Evolutionary conservation across 805 yeast species (phyloP), one percentile per base, ranked within the genome.

Genomic region (Starmerella etchellsii): DNA sequence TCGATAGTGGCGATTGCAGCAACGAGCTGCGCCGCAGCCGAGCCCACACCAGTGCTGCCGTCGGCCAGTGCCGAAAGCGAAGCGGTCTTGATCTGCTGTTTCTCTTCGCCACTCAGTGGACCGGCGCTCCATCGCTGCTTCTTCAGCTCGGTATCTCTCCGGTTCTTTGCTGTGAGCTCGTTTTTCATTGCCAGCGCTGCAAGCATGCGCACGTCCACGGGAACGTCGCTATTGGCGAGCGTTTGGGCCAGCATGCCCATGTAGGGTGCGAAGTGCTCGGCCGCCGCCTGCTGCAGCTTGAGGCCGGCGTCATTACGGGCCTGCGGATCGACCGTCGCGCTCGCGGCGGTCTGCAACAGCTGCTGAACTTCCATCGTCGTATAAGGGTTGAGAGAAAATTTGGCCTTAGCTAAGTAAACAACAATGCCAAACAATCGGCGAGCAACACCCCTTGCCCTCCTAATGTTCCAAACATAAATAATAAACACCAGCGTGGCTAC

Each of bases 1-100:
- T 91, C 98, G 42, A 88, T 82, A 48, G 79, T 88, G n/a, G 96
- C 98, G 53, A 91, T 82, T 10, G 96, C 94, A 26, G 97, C 94
- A 38, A 91, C 88, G 50, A 88, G 69, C 66, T 88, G 96, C 20
- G 98, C 95, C 21, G 88, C 79, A 23, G 94, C 71, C 43, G 77
- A 75, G 25, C 94, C 91, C 41, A 88, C 95, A 54, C 83, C 73
- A 49, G 74, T 81, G 53, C 76, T 74, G n/a, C 65, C 58, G 15
- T 81, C 69, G 41, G 78, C 59, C 41, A 91, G 71, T 2, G 87
- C 73, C 33, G 64, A 62, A 37, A 88, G 60, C 0, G 84, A 70
- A 6, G 49, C 44, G 7, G 69, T 67, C 64, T 83, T 85, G 56
- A 88, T 78, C 48, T 73, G 72, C 8, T 63, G 55, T 60, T 76